Evolutionary conservation across 306 rosid species (phyloP).

Genomic region (Mimosa pudica): DNA sequence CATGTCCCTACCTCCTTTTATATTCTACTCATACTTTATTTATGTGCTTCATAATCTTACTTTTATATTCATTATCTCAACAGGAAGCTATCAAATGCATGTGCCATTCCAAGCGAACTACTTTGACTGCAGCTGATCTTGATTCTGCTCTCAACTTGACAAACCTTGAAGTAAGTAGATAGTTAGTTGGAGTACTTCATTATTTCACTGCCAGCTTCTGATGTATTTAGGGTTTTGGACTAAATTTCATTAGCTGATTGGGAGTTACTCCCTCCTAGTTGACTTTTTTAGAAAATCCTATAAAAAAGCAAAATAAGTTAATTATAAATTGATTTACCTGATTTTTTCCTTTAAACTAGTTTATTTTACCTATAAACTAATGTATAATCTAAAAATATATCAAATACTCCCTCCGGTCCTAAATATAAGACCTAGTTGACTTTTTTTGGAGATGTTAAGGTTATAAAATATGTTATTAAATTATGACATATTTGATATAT

Average conservation of each 20-base stretch:
- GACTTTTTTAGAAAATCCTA: too few species aligned
- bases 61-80: background rate
- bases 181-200: background rate
- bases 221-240: background rate
- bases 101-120: constrained; percentile 81
- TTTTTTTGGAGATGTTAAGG: too few species aligned
- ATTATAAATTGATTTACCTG: too few species aligned
- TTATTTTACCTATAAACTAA: too few species aligned
- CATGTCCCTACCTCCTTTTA: background rate
- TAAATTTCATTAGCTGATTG: constrained; percentile 16
- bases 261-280: background rate
- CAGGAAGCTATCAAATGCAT: constrained; percentile 98
- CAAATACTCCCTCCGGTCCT: too few species aligned
- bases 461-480: too few species aligned
- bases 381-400: too few species aligned
- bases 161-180: constrained; percentile 73
- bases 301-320: too few species aligned
- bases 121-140: constrained; percentile 70
- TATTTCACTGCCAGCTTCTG: background rate
- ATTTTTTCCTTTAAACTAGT: too few species aligned
- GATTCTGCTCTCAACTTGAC: constrained; percentile 84
- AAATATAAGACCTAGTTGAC: too few species aligned
- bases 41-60: background rate
- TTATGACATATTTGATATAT: too few species aligned
- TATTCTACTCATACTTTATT: background rate